phyloP scores from a whole-genome alignment of 768 basidiomycete genomes.

The Glaciozyma martinii region DNA sequence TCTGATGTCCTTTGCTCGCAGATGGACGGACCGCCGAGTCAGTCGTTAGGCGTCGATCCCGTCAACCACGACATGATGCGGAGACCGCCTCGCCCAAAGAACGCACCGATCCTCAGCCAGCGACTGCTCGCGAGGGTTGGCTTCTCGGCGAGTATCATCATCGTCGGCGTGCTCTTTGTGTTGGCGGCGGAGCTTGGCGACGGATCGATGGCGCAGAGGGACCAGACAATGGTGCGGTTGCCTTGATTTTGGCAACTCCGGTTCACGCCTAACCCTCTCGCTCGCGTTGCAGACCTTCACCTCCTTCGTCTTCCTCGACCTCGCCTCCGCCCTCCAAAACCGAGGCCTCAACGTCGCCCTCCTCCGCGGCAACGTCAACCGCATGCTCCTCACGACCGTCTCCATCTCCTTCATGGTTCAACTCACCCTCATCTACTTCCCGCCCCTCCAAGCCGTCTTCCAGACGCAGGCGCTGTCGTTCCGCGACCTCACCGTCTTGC shows the following conservation, averaged over 20 bases:
- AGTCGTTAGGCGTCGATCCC: conserved; percentile 87
- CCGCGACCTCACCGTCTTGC: conserved; percentile 60
- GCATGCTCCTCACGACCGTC: conserved; percentile 81
- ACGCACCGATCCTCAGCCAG: conserved; percentile 73
- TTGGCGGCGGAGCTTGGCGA: conserved; percentile 76
- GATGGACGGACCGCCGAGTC: conserved; percentile 67
- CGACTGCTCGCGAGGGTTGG: conserved; percentile 67
- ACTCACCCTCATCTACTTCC: conserved; percentile 78
- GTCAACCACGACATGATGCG: conserved; percentile 89
- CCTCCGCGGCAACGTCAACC: conserved; percentile 54
- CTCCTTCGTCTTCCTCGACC: conserved; percentile 91
- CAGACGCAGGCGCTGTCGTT: conserved; percentile 73
- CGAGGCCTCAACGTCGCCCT: conserved; percentile 80
- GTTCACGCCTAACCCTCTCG: neutral
- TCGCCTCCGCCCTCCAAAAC: conserved; percentile 88
- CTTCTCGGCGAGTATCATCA: conserved; percentile 90
- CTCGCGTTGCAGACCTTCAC: conserved; percentile 68
- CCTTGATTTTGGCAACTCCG: neutral
- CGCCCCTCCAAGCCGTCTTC: conserved; percentile 83
- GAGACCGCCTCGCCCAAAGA: conserved; percentile 82
- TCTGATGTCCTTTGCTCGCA: conserved; percentile 37
- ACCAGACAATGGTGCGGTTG: conserved; percentile 83
- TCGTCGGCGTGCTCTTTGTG: conserved; percentile 75
- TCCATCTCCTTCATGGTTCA: conserved; percentile 75
- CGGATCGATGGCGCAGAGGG: conserved; percentile 69